phyloP scores from a whole-genome alignment of 768 basidiomycete genomes.

The Trametes maxima region DNA sequence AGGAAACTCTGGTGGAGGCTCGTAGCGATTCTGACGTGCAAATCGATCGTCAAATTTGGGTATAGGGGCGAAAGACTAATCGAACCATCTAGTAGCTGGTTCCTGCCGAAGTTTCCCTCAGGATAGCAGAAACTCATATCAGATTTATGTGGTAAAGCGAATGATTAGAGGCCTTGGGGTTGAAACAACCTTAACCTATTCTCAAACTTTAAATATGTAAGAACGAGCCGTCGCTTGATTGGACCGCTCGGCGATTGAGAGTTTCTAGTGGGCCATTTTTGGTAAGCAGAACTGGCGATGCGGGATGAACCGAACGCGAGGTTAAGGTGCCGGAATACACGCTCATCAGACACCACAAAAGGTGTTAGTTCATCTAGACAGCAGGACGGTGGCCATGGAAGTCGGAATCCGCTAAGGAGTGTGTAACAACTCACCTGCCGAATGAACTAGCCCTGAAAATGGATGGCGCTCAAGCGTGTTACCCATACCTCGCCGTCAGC shows the following conservation, averaged over 20 bases:
- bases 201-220: conserved; percentile 71
- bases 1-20: conserved; percentile 96
- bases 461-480: conserved; percentile 87
- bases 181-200: conserved; percentile 88
- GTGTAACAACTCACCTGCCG: conserved; percentile 90
- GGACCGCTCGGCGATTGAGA: conserved; percentile 59
- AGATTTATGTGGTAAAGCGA: conserved; percentile 72
- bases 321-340: conserved; percentile 84
- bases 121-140: conserved; percentile 66
- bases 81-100: conserved; percentile 94
- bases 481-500: conserved; percentile 83
- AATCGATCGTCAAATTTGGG: conserved; percentile 95
- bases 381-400: conserved; percentile 88
- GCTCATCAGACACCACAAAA: conserved; percentile 85
- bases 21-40: conserved; percentile 96
- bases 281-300: conserved; percentile 75
- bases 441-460: conserved; percentile 92
- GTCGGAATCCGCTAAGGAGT: conserved; percentile 85
- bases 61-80: conserved; percentile 97
- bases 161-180: conserved; percentile 92
- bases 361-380: conserved; percentile 89
- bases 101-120: conserved; percentile 90
- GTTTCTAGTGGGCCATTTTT: conserved; percentile 76
- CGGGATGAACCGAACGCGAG: conserved; percentile 69
- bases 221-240: conserved; percentile 53